Conservation (phyloP, 2,329 filamentous ascomycete species). For the Fusarium cicatricum region DNA sequence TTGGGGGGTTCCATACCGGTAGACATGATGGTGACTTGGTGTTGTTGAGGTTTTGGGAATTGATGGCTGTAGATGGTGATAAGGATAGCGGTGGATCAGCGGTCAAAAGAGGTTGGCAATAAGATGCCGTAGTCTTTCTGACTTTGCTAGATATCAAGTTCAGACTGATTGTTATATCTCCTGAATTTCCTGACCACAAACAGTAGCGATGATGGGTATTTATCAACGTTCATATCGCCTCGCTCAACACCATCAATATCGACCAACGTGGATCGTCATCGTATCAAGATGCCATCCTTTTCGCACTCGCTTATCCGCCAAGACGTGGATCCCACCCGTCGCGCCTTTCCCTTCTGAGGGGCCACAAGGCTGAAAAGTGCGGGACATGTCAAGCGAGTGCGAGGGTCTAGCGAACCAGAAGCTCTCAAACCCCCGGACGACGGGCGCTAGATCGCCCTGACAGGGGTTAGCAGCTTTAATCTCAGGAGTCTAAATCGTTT, state of each 20-base stretch:
- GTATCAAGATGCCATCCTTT: no score
- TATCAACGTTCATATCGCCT: background rate
- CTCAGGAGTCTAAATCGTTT: constrained; percentile 10
- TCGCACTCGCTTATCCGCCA: constrained; percentile 24
- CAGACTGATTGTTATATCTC: background rate
- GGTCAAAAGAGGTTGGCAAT: no score
- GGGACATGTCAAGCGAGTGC: constrained; percentile 14
- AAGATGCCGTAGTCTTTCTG: no score
- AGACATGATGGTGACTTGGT: constrained; percentile 22
- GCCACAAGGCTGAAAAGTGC: constrained; percentile 22
- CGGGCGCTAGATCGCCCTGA: constrained; percentile 15
- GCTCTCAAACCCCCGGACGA: background rate
- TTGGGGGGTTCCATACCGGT: background rate
- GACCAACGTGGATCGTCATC: no score
- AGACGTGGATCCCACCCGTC: background rate
- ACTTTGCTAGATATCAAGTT: no score
- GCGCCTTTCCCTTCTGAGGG: background rate
- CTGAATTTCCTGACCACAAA: background rate
- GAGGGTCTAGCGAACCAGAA: constrained; percentile 10
- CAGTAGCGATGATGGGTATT: background rate
- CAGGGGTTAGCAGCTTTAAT: background rate
- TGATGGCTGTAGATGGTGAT: background rate
- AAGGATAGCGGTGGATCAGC: no score
- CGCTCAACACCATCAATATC: background rate
- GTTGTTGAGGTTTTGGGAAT: background rate